Percentiles rank a stretch among this genome's conserved stretches.
phyloP scores from a whole-genome alignment of 805 yeast species.

The Komagataella ulmi region DNA sequence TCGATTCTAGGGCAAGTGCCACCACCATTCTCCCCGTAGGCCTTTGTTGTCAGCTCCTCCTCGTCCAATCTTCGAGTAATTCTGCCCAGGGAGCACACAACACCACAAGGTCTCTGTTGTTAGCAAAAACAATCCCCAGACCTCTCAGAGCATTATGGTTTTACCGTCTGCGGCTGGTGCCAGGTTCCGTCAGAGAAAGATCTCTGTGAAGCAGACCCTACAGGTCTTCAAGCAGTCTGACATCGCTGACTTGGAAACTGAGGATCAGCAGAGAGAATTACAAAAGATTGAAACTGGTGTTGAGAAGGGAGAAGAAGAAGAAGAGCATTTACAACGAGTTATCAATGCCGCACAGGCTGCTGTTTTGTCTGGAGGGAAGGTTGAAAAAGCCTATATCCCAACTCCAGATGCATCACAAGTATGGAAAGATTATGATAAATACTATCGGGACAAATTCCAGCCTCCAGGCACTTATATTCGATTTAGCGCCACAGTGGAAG shows the following conservation, averaged over 20 bases:
- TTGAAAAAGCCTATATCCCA: conserved; percentile 67
- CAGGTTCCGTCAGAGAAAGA: conserved; percentile 87
- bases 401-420: conserved; percentile 87
- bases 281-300: conserved; percentile 95
- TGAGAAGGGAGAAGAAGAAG: conserved; percentile 94
- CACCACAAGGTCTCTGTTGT: not conserved
- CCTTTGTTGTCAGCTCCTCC: not conserved
- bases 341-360: conserved; percentile 68
- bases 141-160: not conserved
- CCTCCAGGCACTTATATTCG: conserved; percentile 76
- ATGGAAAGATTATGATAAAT: conserved; percentile 69
- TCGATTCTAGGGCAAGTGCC: not conserved
- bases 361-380: conserved; percentile 33
- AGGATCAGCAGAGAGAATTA: conserved; percentile 71
- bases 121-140: not conserved
- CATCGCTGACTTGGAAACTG: conserved; percentile 67
- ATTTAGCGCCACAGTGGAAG: conserved; percentile 93
- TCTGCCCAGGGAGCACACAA: not conserved
- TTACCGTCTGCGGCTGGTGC: conserved; percentile 33
- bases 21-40: not conserved
- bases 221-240: conserved; percentile 68
- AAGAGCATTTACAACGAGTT: conserved; percentile 87
- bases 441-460: conserved; percentile 51
- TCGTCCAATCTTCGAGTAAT: not conserved
- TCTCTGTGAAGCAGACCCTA: conserved; percentile 80